Evolutionary conservation across 805 yeast genomes (phyloP).

Genomic region (Pichia kluyveri): DNA sequence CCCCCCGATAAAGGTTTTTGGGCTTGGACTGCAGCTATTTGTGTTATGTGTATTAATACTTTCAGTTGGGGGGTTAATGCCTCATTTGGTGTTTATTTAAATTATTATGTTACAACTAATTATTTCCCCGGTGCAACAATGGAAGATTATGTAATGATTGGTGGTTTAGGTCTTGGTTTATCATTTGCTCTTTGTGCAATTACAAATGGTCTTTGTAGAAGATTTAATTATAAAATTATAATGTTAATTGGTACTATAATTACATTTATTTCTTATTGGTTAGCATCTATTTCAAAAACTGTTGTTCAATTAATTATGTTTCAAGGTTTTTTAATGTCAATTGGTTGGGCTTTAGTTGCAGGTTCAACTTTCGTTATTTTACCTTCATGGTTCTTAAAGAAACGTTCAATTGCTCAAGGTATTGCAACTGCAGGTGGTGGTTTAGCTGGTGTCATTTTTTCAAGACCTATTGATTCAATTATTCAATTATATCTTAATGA

Average conservation of each 20-base stretch:
- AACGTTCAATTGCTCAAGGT: slow-evolving; percentile 39
- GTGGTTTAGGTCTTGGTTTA: slow-evolving; percentile 42
- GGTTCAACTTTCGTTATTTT: slow-evolving; percentile 27
- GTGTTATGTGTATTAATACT: slow-evolving; percentile 25
- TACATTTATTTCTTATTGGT: slow-evolving; percentile 32
- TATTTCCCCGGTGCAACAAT: slow-evolving; percentile 41
- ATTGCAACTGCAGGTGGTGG: slow-evolving; percentile 44
- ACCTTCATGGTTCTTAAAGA: slow-evolving; percentile 42
- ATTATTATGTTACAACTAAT: slow-evolving; percentile 33
- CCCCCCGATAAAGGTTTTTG: slow-evolving; percentile 38
- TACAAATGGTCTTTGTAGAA: slow-evolving; percentile 35
- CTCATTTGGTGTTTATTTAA: slow-evolving; percentile 45
- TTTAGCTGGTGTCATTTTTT: slow-evolving; percentile 40
- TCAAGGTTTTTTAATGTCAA: slow-evolving; percentile 38
- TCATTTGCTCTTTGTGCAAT: slow-evolving; percentile 59
- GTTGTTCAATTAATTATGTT: slow-evolving; percentile 38
- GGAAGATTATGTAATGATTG: slow-evolving; percentile 46
- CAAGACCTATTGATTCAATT: slow-evolving; percentile 33
- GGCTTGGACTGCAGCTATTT: slow-evolving; percentile 41
- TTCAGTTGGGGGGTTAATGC: slow-evolving; percentile 50
- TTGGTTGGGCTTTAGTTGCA: slow-evolving; percentile 34
- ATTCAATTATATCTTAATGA: slow-evolving; percentile 24
- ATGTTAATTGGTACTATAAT: slow-evolving; percentile 33
- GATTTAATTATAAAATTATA: slow-evolving; percentile 41
- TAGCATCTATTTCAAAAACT: slow-evolving; percentile 35